Conservation (phyloP, 2,329 filamentous ascomycete species). For the Ceratocystis huliohia region DNA sequence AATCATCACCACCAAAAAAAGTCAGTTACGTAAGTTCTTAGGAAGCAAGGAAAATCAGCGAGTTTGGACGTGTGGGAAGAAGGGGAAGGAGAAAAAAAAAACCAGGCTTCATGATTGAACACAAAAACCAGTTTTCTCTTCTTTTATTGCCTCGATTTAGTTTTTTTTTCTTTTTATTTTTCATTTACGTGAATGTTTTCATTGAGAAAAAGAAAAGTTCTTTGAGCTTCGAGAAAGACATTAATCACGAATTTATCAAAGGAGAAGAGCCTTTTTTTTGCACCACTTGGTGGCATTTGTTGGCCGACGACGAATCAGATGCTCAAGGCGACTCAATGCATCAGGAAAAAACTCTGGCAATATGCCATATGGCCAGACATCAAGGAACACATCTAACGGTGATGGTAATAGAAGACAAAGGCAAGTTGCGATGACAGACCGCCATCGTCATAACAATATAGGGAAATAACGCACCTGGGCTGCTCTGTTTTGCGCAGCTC, state of each 20-base stretch:
- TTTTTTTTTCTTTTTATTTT: neutral
- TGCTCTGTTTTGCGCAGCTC: constrained; percentile 89
- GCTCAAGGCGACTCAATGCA: neutral
- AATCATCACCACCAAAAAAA: constrained; percentile 12
- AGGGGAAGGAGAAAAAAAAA: constrained; percentile 25
- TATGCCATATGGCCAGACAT: neutral
- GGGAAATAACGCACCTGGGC: constrained; percentile 60
- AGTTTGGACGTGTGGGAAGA: constrained; percentile 21
- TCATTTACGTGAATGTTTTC: neutral
- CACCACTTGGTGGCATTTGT: constrained; percentile 1
- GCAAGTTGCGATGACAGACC: neutral
- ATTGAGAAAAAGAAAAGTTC: neutral
- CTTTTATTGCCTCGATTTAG: neutral
- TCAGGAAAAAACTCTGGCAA: neutral
- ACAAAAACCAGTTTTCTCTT: neutral
- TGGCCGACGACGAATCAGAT: neutral
- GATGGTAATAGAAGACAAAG: neutral
- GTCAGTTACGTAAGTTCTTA: constrained; percentile 26
- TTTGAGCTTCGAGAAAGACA: neutral
- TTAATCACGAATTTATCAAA: neutral
- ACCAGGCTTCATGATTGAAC: constrained; percentile 7
- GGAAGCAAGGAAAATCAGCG: constrained; percentile 12
- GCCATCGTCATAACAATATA: neutral
- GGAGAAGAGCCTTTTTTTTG: neutral
- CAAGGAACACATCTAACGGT: neutral